Evolutionary conservation across 73 alveolate species (phyloP), one percentile per base, ranked within the genome.

Genomic region (Uronychia binucleata): DNA sequence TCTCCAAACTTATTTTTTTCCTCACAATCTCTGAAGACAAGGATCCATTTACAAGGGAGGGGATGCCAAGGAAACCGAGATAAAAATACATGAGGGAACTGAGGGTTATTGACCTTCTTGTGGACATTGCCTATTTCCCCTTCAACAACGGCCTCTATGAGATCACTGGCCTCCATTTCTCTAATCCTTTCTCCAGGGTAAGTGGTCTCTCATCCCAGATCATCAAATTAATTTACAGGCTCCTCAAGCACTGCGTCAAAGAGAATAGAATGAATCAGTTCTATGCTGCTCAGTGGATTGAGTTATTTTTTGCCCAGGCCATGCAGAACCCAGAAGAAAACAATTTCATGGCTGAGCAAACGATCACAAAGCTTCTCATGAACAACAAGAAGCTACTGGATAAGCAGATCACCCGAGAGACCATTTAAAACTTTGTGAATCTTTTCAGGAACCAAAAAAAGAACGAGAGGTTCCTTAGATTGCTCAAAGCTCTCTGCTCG

Each of bases 281-380:
- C 80, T 86, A 86, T 30, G 88, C 80, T 1, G 92, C 92, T 28
- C 34, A 86, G 85, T 86, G 46, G 79, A 86, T 86, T 60, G 82
- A 78, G 76, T 81, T 79, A 26, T 86, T 57, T 60, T 86, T 86
- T 60, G 59, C 60, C 58, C 81, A 86, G 29, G 78, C 88, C 35
- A 86, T 86, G 92, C 33, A 77, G n/a, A 79, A 85, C 1, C 59
- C 92, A 0, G 92, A 86, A 60, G 34, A 78, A 57, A 86, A 86
- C 74, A 80, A 86, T 58, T 35, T 86, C 83, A 31, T 34, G 74
- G 92, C 88, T 31, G 92, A 86, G 77, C 30, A 28, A 32, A 80
- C 92, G 25, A 79, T 86, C 79, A 86, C 92, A 0, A 81, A 78
- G 59, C 79, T 86, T 30, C 84, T 86, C 1, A 86, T 67, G n/a